These are phyloP conservation scores for Fagus crenata DNA, from an alignment of 306 rosid species.

Conservation along the genomic window DNA sequence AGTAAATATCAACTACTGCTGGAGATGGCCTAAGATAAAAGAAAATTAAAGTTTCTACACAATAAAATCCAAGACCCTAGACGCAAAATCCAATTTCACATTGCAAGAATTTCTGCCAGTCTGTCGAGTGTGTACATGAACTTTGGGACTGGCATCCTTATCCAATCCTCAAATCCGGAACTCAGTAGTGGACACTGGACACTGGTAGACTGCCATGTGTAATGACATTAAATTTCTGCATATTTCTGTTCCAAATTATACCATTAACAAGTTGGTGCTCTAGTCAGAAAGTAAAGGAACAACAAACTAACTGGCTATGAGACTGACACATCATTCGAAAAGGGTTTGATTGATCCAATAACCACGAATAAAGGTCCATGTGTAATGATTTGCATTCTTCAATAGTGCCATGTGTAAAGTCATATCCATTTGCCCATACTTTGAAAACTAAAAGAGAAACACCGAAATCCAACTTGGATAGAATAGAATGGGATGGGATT, in stretches of 20 bases:
- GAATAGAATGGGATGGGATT: slow-evolving; percentile 39
- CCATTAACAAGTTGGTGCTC: not conserved
- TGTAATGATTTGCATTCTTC: slow-evolving; percentile 15
- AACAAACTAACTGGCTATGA: slow-evolving; percentile 29
- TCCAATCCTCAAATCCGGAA: too few relatives aligned
- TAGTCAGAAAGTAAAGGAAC: not conserved
- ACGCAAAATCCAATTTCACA: too few relatives aligned
- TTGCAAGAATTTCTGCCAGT: too few relatives aligned
- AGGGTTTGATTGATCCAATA: slow-evolving; percentile 32
- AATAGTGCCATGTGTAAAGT: slow-evolving; percentile 40
- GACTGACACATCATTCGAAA: slow-evolving; percentile 40
- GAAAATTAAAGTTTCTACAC: too few relatives aligned
- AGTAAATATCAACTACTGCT: too few relatives aligned
- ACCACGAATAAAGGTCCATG: slow-evolving; percentile 24
- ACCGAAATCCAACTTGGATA: slow-evolving; percentile 38
- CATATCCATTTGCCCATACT: slow-evolving; percentile 58
- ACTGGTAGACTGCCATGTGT: not conserved
- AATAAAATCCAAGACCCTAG: too few relatives aligned
- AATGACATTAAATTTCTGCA: not conserved
- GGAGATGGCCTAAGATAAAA: too few relatives aligned
- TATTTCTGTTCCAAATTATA: not conserved
- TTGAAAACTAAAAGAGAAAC: slow-evolving; percentile 13
- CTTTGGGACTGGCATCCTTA: too few relatives aligned
- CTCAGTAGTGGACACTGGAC: not conserved
- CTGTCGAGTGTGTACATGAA: too few relatives aligned